phyloP scores from a whole-genome alignment of 2,329 filamentous ascomycete species.

The Ophiostoma piceae region DNA sequence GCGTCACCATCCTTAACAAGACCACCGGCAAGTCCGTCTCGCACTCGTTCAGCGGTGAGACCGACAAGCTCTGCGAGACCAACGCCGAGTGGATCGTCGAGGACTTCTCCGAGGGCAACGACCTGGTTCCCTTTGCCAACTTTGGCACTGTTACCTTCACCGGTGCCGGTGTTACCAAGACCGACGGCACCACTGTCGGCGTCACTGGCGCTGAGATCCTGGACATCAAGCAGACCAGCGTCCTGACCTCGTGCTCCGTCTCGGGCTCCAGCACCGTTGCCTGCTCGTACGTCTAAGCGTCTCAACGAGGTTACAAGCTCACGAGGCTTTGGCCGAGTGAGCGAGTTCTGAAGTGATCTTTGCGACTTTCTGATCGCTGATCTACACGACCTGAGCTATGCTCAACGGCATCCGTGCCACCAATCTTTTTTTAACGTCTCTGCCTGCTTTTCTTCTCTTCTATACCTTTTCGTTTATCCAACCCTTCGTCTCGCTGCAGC shows the following conservation, averaged over 20 bases:
- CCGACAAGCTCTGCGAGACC: constrained; percentile 29
- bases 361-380: too few species aligned
- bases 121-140: constrained; percentile 30
- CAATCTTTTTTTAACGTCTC: neutral
- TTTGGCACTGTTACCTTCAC: constrained; percentile 40
- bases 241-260: constrained; percentile 29
- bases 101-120: constrained; percentile 30
- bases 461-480: neutral
- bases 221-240: constrained; percentile 28
- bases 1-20: constrained; percentile 29
- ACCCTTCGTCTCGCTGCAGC: neutral
- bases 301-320: neutral
- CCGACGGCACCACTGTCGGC: constrained; percentile 33
- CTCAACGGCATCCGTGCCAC: too few species aligned
- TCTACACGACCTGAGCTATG: neutral
- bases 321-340: neutral
- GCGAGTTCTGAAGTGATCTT: too few species aligned
- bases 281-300: constrained; percentile 42
- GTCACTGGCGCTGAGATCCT: constrained; percentile 40
- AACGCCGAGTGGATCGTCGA: constrained; percentile 35
- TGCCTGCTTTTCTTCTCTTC: neutral
- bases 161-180: constrained; percentile 34
- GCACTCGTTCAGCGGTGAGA: constrained; percentile 40
- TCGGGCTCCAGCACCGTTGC: constrained; percentile 27
- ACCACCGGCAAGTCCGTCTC: constrained; percentile 45